Evolutionary conservation across 1,284 basidiomycete genomes (phyloP), one percentile per base, ranked within the genome.

Genomic region (Schizopora paradoxa): DNA sequence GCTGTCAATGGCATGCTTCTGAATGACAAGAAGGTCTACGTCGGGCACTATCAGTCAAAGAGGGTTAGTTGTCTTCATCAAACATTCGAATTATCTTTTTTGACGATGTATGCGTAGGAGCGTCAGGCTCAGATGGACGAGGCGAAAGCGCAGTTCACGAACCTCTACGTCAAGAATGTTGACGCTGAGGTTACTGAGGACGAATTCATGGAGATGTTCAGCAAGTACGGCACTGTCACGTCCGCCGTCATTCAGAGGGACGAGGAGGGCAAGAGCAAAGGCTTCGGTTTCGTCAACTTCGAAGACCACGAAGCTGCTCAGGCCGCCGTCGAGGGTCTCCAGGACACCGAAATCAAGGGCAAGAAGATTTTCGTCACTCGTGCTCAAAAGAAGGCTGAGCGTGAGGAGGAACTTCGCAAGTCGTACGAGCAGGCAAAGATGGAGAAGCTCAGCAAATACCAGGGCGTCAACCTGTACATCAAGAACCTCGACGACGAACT

Each of bases 11-110:
- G 95, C 56, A 99, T 99, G 96, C 71, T 99, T 52, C 73, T 99
- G 63, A 99, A 99, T 71, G 96, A 99, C 73, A 95, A 94, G 73
- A 95, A 97, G 74, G 96, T 99, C 59, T 99, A 87, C 62, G 96
- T 99, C 59, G 96, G 95, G 49, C 82, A 94, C 65, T 95, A 99
- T 73, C 88, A 99, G 64, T 93, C 93, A 52, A 91, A 91, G 77
- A 97, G 96, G 83, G 86, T 86, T 41, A 37, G 75, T 61, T 25
- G 47, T 4, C 34, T 43, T 10, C 11, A 26, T 29, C 26, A 10
- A 22, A 33, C 6, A 19, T 28, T 26, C 27, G 25, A 10, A 27
- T 21, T n/a, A 31, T 16, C 32, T 11, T 2, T 36, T 6, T 14
- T 34, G 22, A 6, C 13, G 25, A 21, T n/a, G 31, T 19, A 29